A percentile compares a stretch with the other conserved stretches of the same genome.
These are phyloP conservation scores for Vitis hybrid DNA, from an alignment of 177 flowering plant species.

Conservation along the genomic window DNA sequence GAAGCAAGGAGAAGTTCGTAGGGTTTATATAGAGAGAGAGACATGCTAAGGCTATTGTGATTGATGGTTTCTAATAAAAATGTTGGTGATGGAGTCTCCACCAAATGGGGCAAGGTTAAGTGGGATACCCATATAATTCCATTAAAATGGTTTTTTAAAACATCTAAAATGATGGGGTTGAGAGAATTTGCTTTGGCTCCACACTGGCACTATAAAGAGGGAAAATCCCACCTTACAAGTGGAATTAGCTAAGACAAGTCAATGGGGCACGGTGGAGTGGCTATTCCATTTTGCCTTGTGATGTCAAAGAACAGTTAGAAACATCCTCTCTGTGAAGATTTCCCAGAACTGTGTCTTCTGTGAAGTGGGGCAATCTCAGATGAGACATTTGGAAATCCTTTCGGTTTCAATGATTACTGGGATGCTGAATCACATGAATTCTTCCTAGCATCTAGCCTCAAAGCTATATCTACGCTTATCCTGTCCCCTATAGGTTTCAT, in stretches of 20 bases:
- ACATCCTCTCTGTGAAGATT: no score
- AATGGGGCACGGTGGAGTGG: not conserved
- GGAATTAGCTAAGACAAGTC: conserved; percentile 11
- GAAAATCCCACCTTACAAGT: conserved; percentile 14
- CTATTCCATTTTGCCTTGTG: conserved; percentile 1
- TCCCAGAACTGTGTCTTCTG: no score
- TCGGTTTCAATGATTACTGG: no score
- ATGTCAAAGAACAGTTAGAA: conserved; percentile 4
- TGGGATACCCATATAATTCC: conserved; percentile 16
- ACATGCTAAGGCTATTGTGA: conserved; percentile 7
- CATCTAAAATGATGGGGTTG: not conserved
- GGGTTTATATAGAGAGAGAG: conserved; percentile 13
- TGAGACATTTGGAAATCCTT: no score
- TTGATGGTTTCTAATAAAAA: not conserved
- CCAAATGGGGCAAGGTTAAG: conserved; percentile 23
- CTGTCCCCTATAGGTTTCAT: no score
- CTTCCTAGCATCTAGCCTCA: no score
- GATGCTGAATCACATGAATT: no score
- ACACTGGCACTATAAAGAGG: conserved; percentile 21
- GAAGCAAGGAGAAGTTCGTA: not conserved
- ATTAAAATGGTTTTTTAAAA: not conserved
- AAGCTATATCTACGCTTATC: no score
- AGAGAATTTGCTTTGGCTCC: conserved; percentile 6
- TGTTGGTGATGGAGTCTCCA: conserved; percentile 18
- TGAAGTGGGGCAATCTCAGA: no score